phyloP scores from a whole-genome alignment of 2,329 filamentous ascomycete species.

The Alternaria postmessia region DNA sequence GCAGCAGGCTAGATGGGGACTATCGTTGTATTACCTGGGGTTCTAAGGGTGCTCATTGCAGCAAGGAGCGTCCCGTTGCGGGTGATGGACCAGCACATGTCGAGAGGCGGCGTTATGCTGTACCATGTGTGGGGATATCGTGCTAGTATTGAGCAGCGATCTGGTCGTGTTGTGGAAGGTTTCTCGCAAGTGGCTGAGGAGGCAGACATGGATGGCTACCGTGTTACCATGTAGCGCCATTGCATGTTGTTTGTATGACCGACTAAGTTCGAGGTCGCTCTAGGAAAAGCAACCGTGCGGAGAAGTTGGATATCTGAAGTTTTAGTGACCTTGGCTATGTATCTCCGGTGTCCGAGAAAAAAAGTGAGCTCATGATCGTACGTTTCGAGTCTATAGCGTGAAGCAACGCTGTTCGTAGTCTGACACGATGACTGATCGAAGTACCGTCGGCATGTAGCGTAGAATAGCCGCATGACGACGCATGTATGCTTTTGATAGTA shows the following conservation, averaged over 20 bases:
- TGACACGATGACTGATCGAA: neutral
- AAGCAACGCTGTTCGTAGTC: constrained; percentile 2
- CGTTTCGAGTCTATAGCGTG: constrained; percentile 8
- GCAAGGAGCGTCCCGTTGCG: constrained; percentile 17
- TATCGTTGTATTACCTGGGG: constrained; percentile 12
- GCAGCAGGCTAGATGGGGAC: constrained; percentile 16
- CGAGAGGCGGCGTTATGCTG: constrained; percentile 35
- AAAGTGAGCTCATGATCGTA: neutral
- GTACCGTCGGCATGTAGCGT: neutral
- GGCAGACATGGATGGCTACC: constrained; percentile 13
- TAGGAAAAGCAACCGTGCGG: constrained; percentile 22
- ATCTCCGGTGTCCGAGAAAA: neutral
- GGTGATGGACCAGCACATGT: constrained; percentile 27
- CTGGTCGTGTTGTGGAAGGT: constrained; percentile 30
- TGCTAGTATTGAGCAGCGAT: constrained; percentile 25
- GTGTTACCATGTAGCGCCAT: constrained; percentile 19
- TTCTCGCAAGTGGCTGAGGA: constrained; percentile 23
- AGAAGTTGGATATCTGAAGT: constrained; percentile 13
- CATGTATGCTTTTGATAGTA: constrained; percentile 8
- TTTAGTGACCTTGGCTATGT: neutral
- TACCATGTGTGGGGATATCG: constrained; percentile 38
- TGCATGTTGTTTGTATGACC: constrained; percentile 19
- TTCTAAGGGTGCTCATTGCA: constrained; percentile 14
- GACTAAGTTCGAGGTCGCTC: constrained; percentile 15
- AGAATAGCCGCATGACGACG: constrained; percentile 10